Percentiles rank a stretch among this genome's conserved stretches.
Conservation (phyloP, 306 rosid species). For the Prunus mongolica region DNA sequence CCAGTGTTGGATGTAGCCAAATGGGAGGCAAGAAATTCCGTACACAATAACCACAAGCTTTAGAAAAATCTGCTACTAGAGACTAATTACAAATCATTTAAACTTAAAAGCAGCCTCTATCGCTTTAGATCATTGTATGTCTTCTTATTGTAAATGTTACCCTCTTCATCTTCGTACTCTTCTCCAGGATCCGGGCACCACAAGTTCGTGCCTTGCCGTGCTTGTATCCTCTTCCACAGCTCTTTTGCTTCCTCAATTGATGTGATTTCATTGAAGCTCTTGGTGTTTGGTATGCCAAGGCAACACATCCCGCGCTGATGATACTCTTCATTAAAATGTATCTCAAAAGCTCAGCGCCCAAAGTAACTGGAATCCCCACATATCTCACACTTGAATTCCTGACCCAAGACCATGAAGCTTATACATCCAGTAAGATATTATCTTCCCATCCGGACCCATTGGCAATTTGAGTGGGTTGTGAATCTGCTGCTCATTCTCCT, state of each 20-base stretch:
- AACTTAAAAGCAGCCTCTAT: constrained; percentile 70
- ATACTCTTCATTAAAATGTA: constrained; percentile 97
- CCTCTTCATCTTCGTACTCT: constrained; percentile 96
- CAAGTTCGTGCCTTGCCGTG: constrained; percentile 76
- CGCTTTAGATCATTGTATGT: constrained; percentile 88
- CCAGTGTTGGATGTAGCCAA: no score
- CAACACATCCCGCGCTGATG: constrained; percentile 99
- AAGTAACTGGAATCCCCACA: constrained; percentile 98
- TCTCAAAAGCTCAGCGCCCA: constrained; percentile 97
- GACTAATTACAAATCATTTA: no score
- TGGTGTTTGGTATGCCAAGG: constrained; percentile 97
- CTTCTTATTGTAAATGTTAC: constrained; percentile 95
- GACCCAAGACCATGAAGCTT: constrained; percentile 99
- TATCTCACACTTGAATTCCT: constrained; percentile 98
- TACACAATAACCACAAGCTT: no score
- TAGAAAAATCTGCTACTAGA: no score
- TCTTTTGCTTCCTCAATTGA: constrained; percentile 99
- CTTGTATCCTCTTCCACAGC: constrained; percentile 91
- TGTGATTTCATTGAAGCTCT: constrained; percentile 92
- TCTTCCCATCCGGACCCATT: constrained; percentile 99
- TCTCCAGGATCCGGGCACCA: constrained; percentile 99
- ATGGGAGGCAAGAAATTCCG: no score
- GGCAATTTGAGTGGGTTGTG: constrained; percentile 97
- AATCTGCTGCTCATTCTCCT: constrained; percentile 71
- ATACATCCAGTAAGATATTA: constrained; percentile 96